phyloP scores from a whole-genome alignment of 2,329 filamentous ascomycete genomes.

The Bipolaris zeicola region DNA sequence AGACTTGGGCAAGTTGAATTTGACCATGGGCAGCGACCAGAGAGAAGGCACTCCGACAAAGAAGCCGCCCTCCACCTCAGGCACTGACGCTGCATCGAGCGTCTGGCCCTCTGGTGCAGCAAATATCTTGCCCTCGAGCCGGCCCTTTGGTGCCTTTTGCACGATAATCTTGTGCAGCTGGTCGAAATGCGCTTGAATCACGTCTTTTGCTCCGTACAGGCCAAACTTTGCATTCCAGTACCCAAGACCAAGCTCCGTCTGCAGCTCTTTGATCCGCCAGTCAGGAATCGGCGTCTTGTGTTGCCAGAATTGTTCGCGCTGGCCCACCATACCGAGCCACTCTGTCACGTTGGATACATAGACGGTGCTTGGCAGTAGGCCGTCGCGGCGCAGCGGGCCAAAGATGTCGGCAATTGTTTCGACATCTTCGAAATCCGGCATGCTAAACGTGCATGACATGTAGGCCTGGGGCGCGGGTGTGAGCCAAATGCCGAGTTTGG shows the following conservation, averaged over 20 bases:
- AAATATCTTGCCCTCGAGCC: constrained; percentile 48
- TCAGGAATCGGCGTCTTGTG: constrained; percentile 54
- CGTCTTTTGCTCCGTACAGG: constrained; percentile 50
- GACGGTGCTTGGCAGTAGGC: constrained; percentile 51
- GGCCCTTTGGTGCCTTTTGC: constrained; percentile 47
- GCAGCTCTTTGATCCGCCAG: constrained; percentile 53
- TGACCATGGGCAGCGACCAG: constrained; percentile 42
- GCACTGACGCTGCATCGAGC: constrained; percentile 47
- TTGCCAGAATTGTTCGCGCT: constrained; percentile 53
- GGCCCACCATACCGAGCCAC: constrained; percentile 53
- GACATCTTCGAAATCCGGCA: constrained; percentile 55
- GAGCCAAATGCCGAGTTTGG: constrained; percentile 46
- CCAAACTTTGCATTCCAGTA: constrained; percentile 56
- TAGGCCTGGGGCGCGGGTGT: constrained; percentile 50
- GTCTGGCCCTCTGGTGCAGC: constrained; percentile 47
- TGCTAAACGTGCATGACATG: constrained; percentile 55
- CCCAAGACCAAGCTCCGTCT: constrained; percentile 50
- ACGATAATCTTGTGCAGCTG: constrained; percentile 47
- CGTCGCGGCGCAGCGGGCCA: constrained; percentile 52
- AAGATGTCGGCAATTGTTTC: constrained; percentile 55
- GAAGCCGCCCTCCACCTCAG: constrained; percentile 38
- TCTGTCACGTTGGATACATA: constrained; percentile 57
- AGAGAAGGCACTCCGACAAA: constrained; percentile 40
- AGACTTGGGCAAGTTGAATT: constrained; percentile 36
- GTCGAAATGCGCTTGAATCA: constrained; percentile 55